Base-by-base conservation (phyloP, 2,329 filamentous ascomycete genomes). In the Cercospora brassicicola region DNA sequence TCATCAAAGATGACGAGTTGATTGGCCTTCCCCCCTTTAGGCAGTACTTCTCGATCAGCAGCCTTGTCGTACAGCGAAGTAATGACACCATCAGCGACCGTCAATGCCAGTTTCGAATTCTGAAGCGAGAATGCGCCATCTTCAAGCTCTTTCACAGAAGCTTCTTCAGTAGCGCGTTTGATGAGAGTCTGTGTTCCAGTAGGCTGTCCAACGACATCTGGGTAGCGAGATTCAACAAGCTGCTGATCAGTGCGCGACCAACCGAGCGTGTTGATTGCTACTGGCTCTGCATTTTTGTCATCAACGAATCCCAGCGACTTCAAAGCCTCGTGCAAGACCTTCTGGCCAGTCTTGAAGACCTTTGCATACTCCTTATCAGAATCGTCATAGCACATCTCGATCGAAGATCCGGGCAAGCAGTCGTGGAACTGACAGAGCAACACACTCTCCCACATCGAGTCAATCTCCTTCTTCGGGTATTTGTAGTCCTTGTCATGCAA, bases 381-480 rank as follows among this genome's bases (percentile, higher is more conserved):
- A 78, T 99, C 95, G 78, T 96, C 92, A 75, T 98, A 98, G 79
- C 93, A 97, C 93, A 98, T 97, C 79, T 96, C 94, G 74, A 99
- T 98, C 36, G 89, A 92, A 77, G 93, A 97, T 65, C 95, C 95
- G 0, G 95, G 95, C 62, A 99, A 85, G 78, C 95, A 98, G 78
- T 99, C 95, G 73, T 99, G 95, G 84, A 99, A 99, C 76, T 99
- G 95, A 73, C 94, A 98, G 28, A 98, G 87, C 26, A 98, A 85
- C 2, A 94, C 90, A 65, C 87, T 86, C 82, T 98, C 94, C 95
- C 95, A 99, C 89, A 99, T 96, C 66, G 90, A 86, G 77, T 99
- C 95, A 65, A 99, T 90, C n/a, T 95, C 89, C 77, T 91, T 88
- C 81, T 96, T 97, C 9, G 95, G 95, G 78, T 98, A 99, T 76